phyloP scores from a whole-genome alignment of 108 stramenopile genomes.

The Schizochytrium sp. region DNA sequence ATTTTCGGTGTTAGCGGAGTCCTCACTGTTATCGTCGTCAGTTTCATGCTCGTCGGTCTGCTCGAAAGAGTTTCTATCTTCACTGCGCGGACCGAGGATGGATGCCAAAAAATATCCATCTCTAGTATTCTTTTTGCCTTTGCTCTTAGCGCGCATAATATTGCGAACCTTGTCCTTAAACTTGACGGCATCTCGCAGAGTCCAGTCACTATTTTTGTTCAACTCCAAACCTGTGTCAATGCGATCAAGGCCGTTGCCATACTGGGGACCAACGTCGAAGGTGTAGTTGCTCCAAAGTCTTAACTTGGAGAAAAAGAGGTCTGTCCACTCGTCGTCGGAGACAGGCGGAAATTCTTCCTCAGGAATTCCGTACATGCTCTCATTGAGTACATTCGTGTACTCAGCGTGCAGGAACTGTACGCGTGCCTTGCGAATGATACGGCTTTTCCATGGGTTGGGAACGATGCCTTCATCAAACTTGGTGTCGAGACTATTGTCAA shows the following conservation, averaged over 20 bases:
- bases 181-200: background rate
- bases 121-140: background rate
- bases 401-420: constrained; percentile 38
- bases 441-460: no score
- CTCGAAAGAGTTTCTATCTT: background rate
- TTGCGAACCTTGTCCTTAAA: constrained; percentile 43
- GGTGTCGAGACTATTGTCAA: no score
- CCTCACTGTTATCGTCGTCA: background rate
- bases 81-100: constrained; percentile 32
- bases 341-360: constrained; percentile 2
- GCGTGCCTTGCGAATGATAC: no score
- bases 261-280: background rate
- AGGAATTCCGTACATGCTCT: background rate
- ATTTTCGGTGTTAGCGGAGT: background rate
- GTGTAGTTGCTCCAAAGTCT: constrained; percentile 36
- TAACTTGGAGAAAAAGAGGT: constrained; percentile 11
- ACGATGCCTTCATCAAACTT: no score
- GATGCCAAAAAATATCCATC: background rate
- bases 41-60: background rate
- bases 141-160: background rate
- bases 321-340: constrained; percentile 7
- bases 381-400: constrained; percentile 7
- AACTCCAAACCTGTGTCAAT: constrained; percentile 20
- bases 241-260: background rate
- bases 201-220: background rate